A percentile compares a stretch with the other conserved stretches of the same genome.
Conservation (phyloP, 2,329 filamentous ascomycete genomes). For the Alternaria brassicicola region DNA sequence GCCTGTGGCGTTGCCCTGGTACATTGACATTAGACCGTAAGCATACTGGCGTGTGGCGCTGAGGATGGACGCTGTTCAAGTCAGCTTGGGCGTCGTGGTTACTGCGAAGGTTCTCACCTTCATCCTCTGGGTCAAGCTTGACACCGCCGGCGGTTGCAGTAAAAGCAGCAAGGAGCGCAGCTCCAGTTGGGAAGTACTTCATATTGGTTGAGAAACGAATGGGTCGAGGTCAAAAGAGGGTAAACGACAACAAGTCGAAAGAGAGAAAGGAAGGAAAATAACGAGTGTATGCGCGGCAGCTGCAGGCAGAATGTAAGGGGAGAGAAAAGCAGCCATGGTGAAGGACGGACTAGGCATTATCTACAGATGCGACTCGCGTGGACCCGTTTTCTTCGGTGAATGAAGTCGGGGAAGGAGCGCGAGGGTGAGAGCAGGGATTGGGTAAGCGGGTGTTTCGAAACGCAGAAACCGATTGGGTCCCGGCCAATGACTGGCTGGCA, state of each 20-base stretch:
- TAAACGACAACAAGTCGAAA: slow-evolving; percentile 9
- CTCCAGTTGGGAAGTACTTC: slow-evolving; percentile 43
- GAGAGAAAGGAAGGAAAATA: slow-evolving; percentile 19
- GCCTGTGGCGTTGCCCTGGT: slow-evolving; percentile 38
- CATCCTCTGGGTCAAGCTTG: slow-evolving; percentile 42
- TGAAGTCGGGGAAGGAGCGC: slow-evolving; percentile 23
- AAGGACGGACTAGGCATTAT: slow-evolving; percentile 18
- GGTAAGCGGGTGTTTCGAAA: slow-evolving; percentile 34
- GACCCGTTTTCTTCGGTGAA: slow-evolving; percentile 1
- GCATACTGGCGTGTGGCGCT: slow-evolving; percentile 39
- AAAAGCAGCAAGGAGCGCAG: slow-evolving; percentile 44
- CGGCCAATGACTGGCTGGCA: slow-evolving; percentile 23
- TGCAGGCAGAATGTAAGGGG: slow-evolving; percentile 29
- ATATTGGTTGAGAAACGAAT: slow-evolving; percentile 31
- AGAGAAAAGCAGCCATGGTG: slow-evolving; percentile 22
- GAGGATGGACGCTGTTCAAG: slow-evolving; percentile 33
- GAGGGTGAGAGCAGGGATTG: slow-evolving; percentile 18
- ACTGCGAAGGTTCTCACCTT: slow-evolving; percentile 12
- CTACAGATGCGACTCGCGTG: slow-evolving; percentile 11
- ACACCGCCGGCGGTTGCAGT: slow-evolving; percentile 36
- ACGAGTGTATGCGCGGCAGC: slow-evolving; percentile 27
- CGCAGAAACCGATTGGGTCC: slow-evolving; percentile 16
- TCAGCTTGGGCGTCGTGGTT: not conserved
- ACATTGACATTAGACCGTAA: slow-evolving; percentile 45
- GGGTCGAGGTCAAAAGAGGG: slow-evolving; percentile 8